Evolutionary conservation across 1,284 basidiomycete genomes (phyloP).

Genomic region (Cystobasidiaceae sp.): DNA sequence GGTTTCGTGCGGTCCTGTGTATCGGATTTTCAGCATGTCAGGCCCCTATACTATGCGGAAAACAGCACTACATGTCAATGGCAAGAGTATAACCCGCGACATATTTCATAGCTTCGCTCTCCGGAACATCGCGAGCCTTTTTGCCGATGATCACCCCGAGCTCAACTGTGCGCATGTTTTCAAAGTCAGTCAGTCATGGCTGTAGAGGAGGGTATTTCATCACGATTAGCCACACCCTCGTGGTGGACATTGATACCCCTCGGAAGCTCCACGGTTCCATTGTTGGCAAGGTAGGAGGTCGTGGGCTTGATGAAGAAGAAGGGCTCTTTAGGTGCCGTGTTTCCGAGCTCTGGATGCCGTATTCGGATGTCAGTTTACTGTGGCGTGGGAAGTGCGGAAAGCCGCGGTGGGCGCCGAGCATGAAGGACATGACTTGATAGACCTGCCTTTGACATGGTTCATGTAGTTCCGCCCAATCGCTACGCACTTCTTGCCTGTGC

Average conservation of each 20-base stretch:
- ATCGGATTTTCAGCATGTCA: constrained; percentile 32
- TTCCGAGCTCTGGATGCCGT: constrained; percentile 78
- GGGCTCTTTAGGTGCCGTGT: constrained; percentile 83
- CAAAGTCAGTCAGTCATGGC: no score
- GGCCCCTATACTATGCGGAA: neutral
- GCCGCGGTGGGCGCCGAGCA: neutral
- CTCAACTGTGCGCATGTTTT: constrained; percentile 64
- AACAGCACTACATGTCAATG: constrained; percentile 34
- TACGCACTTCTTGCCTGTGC: constrained; percentile 34
- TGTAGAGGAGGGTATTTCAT: neutral
- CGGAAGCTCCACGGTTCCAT: constrained; percentile 77
- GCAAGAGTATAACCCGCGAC: constrained; percentile 70
- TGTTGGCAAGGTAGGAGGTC: constrained; percentile 72
- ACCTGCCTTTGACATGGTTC: constrained; percentile 30
- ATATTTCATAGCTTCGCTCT: constrained; percentile 65
- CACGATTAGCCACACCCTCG: constrained; percentile 65
- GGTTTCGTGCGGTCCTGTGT: constrained; percentile 87
- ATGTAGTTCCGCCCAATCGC: constrained; percentile 32
- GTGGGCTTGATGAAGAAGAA: constrained; percentile 99
- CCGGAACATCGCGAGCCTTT: constrained; percentile 70
- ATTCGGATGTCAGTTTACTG: neutral
- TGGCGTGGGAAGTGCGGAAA: neutral
- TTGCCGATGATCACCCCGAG: constrained; percentile 93
- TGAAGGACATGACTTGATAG: neutral
- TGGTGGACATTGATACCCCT: constrained; percentile 77